Evolutionary conservation across 495 filamentous ascomycete genomes (phyloP), one percentile per base, ranked within the genome.

Genomic region (Xylaria venustula): DNA sequence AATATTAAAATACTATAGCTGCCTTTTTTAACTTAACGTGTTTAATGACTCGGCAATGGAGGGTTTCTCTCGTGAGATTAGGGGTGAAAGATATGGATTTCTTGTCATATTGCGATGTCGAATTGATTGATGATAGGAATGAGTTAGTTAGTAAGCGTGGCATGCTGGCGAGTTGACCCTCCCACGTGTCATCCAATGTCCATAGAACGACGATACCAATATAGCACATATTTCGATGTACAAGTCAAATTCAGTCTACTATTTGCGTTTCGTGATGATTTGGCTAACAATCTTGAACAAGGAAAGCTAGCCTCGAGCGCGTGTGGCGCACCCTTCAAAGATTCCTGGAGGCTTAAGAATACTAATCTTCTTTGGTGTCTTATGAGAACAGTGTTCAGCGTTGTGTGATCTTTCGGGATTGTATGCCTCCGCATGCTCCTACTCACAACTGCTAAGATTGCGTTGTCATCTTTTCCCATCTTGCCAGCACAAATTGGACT

Each of bases 161-260:
- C 12, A 48, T 20, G 37, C 0, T 4, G 15, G 17, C 22, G 34
- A 41, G 12, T 53, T 26, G 12, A 11, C 30, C 30, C 7, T 5
- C 26, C 7, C 15, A 25, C 12, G 11, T 40, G 25, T 22, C 40
- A 42, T 42, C 54, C 64, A 58, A 68, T 66, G 66, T 65, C 45
- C 49, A 64, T 70, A 70, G 65, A 67, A 57, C 65, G 53, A 65
- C 62, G 68, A 70, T 70, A 70, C 68, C 68, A 70, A 62, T 57
- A 57, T 60, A 68, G 68, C 57, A 64, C 51, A 17, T 58, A 37
- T 23, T 55, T 54, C 20, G 15, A 14, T 34, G 32, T 9, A 32
- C 1, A 34, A 28, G 15, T 15, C 20, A 11, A 19, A 17, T 45
- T 14, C 1, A 14, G 15, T 12, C n/a, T 30, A 45, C 9, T 32